These are phyloP conservation scores for Leccinum aurantiacum DNA, from an alignment of 768 basidiomycete genomes.

Conservation along the genomic window DNA sequence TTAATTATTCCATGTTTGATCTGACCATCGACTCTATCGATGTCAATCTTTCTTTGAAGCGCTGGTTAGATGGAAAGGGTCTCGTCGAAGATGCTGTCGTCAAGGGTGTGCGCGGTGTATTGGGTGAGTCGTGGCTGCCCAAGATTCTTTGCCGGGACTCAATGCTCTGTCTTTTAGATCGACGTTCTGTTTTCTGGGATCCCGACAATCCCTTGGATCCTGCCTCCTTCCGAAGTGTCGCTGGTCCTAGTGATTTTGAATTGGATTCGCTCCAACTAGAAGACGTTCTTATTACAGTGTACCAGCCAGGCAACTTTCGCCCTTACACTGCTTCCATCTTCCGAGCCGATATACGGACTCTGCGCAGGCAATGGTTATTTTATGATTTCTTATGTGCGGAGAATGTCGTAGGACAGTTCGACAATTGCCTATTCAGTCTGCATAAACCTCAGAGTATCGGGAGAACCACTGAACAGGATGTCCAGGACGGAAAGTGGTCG, in stretches of 20 bases:
- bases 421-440: constrained; percentile 95
- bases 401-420: constrained; percentile 94
- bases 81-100: constrained; percentile 88
- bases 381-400: constrained; percentile 91
- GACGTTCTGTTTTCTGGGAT: constrained; percentile 84
- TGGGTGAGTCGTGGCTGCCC: constrained; percentile 54
- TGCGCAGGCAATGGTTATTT: constrained; percentile 93
- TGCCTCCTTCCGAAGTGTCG: constrained; percentile 72
- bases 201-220: constrained; percentile 80
- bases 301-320: constrained; percentile 90
- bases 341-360: constrained; percentile 78
- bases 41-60: constrained; percentile 84
- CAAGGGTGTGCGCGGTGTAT: constrained; percentile 89
- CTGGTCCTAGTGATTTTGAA: constrained; percentile 84
- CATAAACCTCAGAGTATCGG: constrained; percentile 97
- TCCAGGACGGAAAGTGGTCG: constrained; percentile 81
- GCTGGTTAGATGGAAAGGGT: constrained; percentile 96
- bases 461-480: constrained; percentile 80
- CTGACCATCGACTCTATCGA: constrained; percentile 93
- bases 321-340: constrained; percentile 93
- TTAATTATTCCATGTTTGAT: constrained; percentile 89
- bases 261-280: constrained; percentile 87
- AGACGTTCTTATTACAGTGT: constrained; percentile 90
- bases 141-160: not conserved
- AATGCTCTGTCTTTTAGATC: constrained; percentile 52